Percentiles rank a stretch among this genome's conserved stretches.
Conservation (phyloP, 257 asterid genomes). For the Solanum sitiens region DNA sequence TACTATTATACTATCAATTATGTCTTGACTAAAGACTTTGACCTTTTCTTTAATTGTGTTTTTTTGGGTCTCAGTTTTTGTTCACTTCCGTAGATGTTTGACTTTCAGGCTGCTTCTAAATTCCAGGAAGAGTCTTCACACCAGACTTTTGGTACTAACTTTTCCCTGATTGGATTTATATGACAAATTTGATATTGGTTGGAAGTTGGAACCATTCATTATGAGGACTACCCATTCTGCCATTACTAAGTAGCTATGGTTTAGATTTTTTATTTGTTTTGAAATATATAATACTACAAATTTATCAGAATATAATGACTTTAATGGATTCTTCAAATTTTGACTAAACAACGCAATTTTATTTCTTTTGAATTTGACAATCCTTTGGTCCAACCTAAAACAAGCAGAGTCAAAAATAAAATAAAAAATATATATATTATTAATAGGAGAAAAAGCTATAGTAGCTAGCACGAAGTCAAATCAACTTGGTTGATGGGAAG, state of each 20-base stretch:
- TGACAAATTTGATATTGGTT: not conserved
- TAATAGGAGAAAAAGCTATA: not conserved
- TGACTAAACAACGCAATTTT: not conserved
- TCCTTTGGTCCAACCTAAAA: not conserved
- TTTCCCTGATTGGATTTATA: not conserved
- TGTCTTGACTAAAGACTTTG: constrained; percentile 2
- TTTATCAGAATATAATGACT: not conserved
- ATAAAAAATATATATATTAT: not conserved
- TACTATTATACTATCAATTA: not conserved
- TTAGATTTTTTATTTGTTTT: not conserved
- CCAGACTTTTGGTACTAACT: not conserved
- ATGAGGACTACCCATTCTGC: not conserved
- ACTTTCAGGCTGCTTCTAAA: not conserved
- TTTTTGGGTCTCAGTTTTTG: not conserved
- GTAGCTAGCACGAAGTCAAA: not conserved
- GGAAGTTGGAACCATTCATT: not conserved
- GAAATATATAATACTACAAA: not conserved
- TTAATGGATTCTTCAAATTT: not conserved
- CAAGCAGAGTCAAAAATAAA: not conserved
- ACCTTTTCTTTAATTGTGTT: not conserved
- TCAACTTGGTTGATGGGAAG: not conserved
- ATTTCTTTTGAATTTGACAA: not conserved
- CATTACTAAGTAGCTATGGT: not conserved
- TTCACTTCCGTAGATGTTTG: not conserved
- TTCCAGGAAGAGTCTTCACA: not conserved